Evolutionary conservation across 73 alveolate species (phyloP).

Genomic region (Effrenium voratum): DNA sequence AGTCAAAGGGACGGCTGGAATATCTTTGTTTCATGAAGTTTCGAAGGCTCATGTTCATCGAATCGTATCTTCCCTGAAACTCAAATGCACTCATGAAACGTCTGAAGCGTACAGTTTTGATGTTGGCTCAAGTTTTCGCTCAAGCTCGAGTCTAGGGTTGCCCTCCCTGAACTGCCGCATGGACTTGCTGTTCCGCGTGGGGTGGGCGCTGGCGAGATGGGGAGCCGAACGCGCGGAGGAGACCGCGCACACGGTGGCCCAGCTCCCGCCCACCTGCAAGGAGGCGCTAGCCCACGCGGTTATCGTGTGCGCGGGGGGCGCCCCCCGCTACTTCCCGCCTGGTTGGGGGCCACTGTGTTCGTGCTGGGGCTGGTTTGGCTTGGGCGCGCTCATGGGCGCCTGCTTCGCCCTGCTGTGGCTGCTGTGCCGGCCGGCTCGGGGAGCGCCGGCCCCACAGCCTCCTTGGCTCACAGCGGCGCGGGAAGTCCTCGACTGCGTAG

Average conservation of each 20-base stretch:
- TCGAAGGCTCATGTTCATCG: no score
- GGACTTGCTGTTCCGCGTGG: no score
- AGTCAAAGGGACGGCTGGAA: no score
- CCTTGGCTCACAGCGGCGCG: not conserved
- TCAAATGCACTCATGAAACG: no score
- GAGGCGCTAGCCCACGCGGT: not conserved
- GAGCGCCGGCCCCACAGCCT: not conserved
- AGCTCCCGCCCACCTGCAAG: not conserved
- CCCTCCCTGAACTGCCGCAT: no score
- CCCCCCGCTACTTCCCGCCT: slow-evolving; percentile 3
- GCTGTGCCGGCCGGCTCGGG: not conserved
- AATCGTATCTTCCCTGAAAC: no score
- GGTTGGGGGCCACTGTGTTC: not conserved
- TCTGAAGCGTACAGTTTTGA: no score
- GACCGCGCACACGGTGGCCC: not conserved
- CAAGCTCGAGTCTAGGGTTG: no score
- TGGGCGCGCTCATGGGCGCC: not conserved
- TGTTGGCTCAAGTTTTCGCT: no score
- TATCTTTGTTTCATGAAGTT: no score
- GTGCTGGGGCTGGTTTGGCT: not conserved
- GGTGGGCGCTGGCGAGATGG: no score
- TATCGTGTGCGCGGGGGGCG: not conserved
- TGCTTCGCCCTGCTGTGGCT: not conserved
- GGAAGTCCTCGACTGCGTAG: not conserved
- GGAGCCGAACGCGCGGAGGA: not conserved